Evolutionary conservation across 352 stramenopile genomes (phyloP).

Genomic region (Phytophthora tentaculata): DNA sequence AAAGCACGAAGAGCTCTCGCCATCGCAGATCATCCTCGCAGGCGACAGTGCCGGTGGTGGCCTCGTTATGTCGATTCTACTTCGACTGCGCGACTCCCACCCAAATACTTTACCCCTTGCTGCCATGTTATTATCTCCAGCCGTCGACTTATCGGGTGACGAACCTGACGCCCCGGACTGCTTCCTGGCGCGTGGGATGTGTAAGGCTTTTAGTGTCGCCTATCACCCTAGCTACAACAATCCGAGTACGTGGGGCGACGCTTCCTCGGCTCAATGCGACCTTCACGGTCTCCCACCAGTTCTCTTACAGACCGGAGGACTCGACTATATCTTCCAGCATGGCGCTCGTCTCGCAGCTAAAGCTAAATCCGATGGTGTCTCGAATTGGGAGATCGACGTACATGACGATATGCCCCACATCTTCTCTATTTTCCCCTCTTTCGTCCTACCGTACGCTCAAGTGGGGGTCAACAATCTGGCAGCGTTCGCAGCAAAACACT

Average conservation of each 20-base stretch:
- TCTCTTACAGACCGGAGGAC: conserved; percentile 41
- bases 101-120: conserved; percentile 28
- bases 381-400: conserved; percentile 39
- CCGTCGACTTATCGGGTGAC: conserved; percentile 37
- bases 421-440: conserved; percentile 39
- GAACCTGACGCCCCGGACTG: conserved; percentile 22
- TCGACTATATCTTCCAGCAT: conserved; percentile 42
- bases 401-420: conserved; percentile 42
- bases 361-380: conserved; percentile 13
- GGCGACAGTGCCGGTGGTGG: conserved; percentile 57
- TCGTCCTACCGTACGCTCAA: conserved; percentile 34
- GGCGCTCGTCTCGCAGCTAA: conserved; percentile 32
- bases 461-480: conserved; percentile 30
- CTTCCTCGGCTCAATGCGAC: conserved; percentile 42
- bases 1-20: conserved; percentile 29
- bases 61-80: conserved; percentile 52
- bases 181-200: conserved; percentile 26
- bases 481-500: conserved; percentile 27
- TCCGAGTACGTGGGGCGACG: conserved; percentile 28
- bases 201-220: conserved; percentile 8
- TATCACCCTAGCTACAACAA: conserved; percentile 27
- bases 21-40: conserved; percentile 47
- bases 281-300: conserved; percentile 41
- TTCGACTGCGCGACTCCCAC: conserved; percentile 42
- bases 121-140: conserved; percentile 42